Percentiles rank a stretch among this genome's conserved stretches.
phyloP scores from a whole-genome alignment of 768 basidiomycete genomes.

The Austroboletus festivus region DNA sequence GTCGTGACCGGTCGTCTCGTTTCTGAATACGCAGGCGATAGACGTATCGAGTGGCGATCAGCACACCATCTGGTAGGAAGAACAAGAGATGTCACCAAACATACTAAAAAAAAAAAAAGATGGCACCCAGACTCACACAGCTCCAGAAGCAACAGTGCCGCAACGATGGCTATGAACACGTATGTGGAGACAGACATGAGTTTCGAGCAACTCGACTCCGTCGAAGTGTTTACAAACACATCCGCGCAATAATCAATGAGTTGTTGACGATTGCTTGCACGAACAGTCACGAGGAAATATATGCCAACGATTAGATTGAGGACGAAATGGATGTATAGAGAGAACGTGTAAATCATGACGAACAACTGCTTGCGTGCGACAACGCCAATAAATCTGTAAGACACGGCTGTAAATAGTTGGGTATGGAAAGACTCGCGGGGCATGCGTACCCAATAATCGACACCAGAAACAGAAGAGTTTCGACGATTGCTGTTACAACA shows the following conservation, averaged over 20 bases:
- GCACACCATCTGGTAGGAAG: slow-evolving; percentile 42
- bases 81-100: slow-evolving; percentile 3
- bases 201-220: slow-evolving; percentile 43
- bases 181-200: slow-evolving; percentile 42
- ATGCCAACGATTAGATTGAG: slow-evolving; percentile 50
- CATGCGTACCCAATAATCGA: slow-evolving; percentile 52
- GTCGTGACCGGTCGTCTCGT: slow-evolving; percentile 35
- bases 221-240: slow-evolving; percentile 38
- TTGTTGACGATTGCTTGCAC: slow-evolving; percentile 43
- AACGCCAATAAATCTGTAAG: slow-evolving; percentile 55
- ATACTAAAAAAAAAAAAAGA: background rate
- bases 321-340: slow-evolving; percentile 55
- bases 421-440: background rate
- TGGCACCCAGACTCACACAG: slow-evolving; percentile 48
- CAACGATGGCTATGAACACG: slow-evolving; percentile 45
- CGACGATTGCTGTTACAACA: slow-evolving; percentile 49
- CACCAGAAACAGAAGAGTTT: slow-evolving; percentile 49
- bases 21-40: slow-evolving; percentile 53
- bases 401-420: background rate
- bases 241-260: slow-evolving; percentile 44
- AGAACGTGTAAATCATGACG: slow-evolving; percentile 52
- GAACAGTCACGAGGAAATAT: slow-evolving; percentile 51
- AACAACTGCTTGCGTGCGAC: slow-evolving; percentile 61
- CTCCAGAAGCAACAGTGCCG: slow-evolving; percentile 47
- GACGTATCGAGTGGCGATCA: slow-evolving; percentile 53